Base-by-base conservation (phyloP, 768 basidiomycete genomes). In the Phallus indusiatus region DNA sequence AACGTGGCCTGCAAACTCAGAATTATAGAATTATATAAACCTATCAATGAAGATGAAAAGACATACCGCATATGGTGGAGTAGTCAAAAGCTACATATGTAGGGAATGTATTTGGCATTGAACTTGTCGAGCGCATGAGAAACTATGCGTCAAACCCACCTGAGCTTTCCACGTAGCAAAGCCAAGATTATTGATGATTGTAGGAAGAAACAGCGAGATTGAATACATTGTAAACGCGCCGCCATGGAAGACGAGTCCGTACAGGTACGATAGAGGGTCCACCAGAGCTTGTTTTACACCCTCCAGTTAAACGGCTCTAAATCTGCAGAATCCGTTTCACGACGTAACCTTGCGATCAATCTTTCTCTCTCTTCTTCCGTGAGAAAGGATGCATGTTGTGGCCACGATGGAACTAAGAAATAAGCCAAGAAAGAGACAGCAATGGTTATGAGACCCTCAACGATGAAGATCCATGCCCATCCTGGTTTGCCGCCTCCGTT, bases 391-490 rank as follows among this genome's bases (percentile, higher is more conserved):
- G 81, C 80, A 54, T 79, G 73, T 55, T 80, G 74, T 5, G 81
- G 78, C 80, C 81, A 84, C 2, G 80, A 80, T 8, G 82, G 83
- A 1, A 84, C 78, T 36, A 81, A 63, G 60, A 77, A 81, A 64
- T 81, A 82, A 3, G 78, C 80, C 8, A 71, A 56, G 16, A 79
- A 53, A 8, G 81, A 79, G 35, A 81, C 64, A 10, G 67, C 71
- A 4, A 76, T 68, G 7, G 83, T 86, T 21, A 85, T 57, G 24
- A 76, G 64, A 22, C 83, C 80, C 67, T 81, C 81, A 1, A 83
- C 61, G 56, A 81, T 82, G 66, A 83, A 83, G 28, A 85, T 80
- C 81, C 83, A 85, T 70, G 77, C 72, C 83, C 84, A 85, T 20
- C 82, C 81, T 47, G 68, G 74, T 52, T 75, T 75, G 17, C 81